Percentiles rank a stretch among this genome's conserved stretches.
phyloP scores from a whole-genome alignment of 805 yeast genomes.

The Wickerhamiella allomyrinae region DNA sequence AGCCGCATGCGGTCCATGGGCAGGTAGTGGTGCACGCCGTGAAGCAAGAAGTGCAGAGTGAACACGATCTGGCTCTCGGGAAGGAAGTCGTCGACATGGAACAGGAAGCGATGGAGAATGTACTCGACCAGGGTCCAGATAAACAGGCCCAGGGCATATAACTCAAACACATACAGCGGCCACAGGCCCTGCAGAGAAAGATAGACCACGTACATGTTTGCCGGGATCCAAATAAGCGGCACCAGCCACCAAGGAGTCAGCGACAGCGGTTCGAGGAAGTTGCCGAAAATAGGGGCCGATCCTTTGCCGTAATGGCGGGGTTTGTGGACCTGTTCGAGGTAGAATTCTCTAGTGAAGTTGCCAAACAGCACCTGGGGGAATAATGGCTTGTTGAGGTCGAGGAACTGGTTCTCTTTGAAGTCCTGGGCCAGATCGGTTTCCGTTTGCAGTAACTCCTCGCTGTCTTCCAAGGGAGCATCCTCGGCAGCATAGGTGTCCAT shows the following conservation, averaged over 20 bases:
- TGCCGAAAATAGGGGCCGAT: constrained; percentile 90
- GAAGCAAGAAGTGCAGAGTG: constrained; percentile 76
- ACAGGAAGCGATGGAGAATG: constrained; percentile 71
- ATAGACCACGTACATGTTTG: constrained; percentile 47
- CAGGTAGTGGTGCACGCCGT: constrained; percentile 92
- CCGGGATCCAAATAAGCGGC: constrained; percentile 79
- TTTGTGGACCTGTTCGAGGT: constrained; percentile 90
- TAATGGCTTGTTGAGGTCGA: constrained; percentile 74
- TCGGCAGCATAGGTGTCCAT: constrained; percentile 27
- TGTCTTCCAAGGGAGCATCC: constrained; percentile 37
- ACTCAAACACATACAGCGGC: constrained; percentile 15
- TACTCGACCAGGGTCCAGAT: constrained; percentile 93
- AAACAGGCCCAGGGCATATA: constrained; percentile 69
- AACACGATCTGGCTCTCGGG: constrained; percentile 68
- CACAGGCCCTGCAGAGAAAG: constrained; percentile 40
- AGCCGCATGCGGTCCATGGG: constrained; percentile 93
- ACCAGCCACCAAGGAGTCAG: constrained; percentile 92
- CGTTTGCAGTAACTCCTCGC: constrained; percentile 36
- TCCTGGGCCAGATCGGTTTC: constrained; percentile 69
- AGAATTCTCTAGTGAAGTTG: constrained; percentile 72
- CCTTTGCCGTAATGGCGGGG: constrained; percentile 98
- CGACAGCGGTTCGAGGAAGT: constrained; percentile 81
- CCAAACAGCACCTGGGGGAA: constrained; percentile 66
- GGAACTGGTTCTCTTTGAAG: constrained; percentile 61
- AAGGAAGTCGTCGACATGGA: constrained; percentile 77